These are phyloP conservation scores for Starmera pachycereana DNA, from an alignment of 805 yeast species.

Conservation along the genomic window DNA sequence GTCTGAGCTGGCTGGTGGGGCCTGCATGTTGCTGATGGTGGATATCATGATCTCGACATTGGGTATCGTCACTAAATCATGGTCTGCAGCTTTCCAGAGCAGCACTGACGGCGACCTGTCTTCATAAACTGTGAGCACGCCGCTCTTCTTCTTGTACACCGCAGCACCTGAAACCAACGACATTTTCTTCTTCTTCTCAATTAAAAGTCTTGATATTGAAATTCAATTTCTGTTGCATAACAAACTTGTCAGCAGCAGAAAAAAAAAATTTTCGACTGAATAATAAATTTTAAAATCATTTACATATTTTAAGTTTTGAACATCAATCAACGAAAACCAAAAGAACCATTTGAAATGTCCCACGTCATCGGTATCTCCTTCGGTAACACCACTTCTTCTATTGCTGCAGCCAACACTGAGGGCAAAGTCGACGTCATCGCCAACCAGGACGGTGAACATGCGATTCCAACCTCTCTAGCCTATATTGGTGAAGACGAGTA, in stretches of 20 bases:
- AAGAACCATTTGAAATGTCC: conserved; percentile 16
- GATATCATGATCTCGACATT: conserved; percentile 31
- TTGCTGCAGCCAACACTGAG: conserved; percentile 76
- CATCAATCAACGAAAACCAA: neutral
- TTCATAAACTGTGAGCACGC: conserved; percentile 45
- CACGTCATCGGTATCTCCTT: conserved; percentile 89
- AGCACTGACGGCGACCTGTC: conserved; percentile 45
- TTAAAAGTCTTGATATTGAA: too few relatives aligned
- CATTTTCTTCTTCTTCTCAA: conserved; percentile 10
- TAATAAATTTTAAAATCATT: too few relatives aligned
- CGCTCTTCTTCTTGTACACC: conserved; percentile 41
- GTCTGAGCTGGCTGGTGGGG: conserved; percentile 56
- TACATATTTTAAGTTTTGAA: too few relatives aligned
- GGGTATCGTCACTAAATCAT: conserved; percentile 25
- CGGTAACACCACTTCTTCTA: conserved; percentile 93
- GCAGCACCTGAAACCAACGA: conserved; percentile 43
- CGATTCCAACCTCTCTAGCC: conserved; percentile 86
- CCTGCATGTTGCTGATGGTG: conserved; percentile 44
- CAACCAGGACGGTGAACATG: conserved; percentile 97
- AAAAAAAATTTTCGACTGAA: too few relatives aligned
- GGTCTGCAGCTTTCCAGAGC: conserved; percentile 49
- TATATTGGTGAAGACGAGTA: conserved; percentile 93
- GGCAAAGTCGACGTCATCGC: conserved; percentile 97
- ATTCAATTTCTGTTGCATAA: too few relatives aligned
- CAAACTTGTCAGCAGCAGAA: too few relatives aligned